These are phyloP conservation scores for Nigrospora osmanthi DNA, from an alignment of 2,329 filamentous ascomycete species.

Conservation along the genomic window DNA sequence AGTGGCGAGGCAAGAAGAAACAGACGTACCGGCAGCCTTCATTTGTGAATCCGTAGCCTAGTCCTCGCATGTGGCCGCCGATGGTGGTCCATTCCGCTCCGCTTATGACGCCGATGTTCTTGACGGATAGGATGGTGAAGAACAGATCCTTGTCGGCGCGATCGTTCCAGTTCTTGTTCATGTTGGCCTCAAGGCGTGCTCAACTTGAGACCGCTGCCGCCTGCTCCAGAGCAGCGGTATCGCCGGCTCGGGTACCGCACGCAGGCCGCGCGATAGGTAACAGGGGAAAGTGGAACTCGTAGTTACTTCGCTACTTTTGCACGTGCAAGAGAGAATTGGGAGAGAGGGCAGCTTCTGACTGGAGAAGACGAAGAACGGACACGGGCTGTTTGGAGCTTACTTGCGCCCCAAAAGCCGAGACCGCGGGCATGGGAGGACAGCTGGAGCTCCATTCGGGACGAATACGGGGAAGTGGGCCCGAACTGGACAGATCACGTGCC, in stretches of 20 bases:
- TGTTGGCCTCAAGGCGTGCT: constrained; percentile 21
- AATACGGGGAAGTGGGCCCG: too few relatives aligned
- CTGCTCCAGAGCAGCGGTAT: too few relatives aligned
- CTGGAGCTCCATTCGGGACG: too few relatives aligned
- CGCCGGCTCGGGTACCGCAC: not conserved
- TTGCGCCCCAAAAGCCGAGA: too few relatives aligned
- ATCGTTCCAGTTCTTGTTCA: constrained; percentile 55
- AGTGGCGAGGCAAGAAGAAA: not conserved
- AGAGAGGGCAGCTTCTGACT: constrained; percentile 14
- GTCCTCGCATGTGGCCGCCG: constrained; percentile 49
- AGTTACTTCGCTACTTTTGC: constrained; percentile 8
- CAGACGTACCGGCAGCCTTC: constrained; percentile 53
- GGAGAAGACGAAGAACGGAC: not conserved
- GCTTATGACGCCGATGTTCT: constrained; percentile 57
- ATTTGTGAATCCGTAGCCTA: constrained; percentile 57
- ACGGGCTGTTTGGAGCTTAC: not conserved
- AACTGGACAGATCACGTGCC: too few relatives aligned
- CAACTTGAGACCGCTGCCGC: not conserved
- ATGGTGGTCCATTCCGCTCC: constrained; percentile 55
- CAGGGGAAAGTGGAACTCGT: constrained; percentile 8
- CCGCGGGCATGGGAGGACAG: too few relatives aligned
- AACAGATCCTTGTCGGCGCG: constrained; percentile 56
- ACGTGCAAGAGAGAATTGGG: constrained; percentile 19
- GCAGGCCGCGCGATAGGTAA: not conserved
- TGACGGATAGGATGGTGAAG: constrained; percentile 54